Evolutionary conservation across 2,329 filamentous ascomycete genomes (phyloP), one percentile per base, ranked within the genome.

Genomic region (Seiridium unicorne): DNA sequence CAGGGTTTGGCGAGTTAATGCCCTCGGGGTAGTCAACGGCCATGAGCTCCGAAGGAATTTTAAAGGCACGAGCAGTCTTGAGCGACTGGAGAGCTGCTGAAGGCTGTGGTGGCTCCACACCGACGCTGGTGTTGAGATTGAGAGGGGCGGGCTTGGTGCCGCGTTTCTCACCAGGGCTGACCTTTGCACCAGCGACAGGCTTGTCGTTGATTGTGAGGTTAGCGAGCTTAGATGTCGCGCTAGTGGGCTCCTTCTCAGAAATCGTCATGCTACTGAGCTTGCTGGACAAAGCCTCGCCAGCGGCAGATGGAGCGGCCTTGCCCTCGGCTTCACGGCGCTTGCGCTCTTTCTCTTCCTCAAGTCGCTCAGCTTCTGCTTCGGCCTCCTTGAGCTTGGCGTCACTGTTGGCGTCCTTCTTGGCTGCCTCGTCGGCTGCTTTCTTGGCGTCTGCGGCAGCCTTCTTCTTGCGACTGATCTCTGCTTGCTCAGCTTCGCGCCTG

Each of bases 21-120:
- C 94, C 87, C 55, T 89, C 86, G 60, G 60, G 60, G 44, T 62
- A 62, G 11, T 47, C 38, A 13, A 62, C 18, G 10, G n/a, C 26
- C 40, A 60, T 18, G 11, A 60, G 42, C 13, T 60, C 40, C 3
- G 44, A 38, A n/a, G 48, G 44, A 11, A 36, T 49, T 10, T 99
- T 81, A 80, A 96, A 94, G 34, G n/a, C 32, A 55, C 93, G 90
- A 59, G 95, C 92, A 18, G 93, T 94, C 79, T 95, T 94, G 63
- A 99, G 84, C 7, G 94, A 91, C 76, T 96, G 93, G 73, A 99
- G 89, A 63, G 93, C 94, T 61, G 95, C 92, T 64, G 92, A 98
- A 13, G 94, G 94, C 76, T 97, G 93, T 57, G 92, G 88, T 57
- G 94, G 90, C 79, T 99, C 94, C 32, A 97, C 86, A 35, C 57